Evolutionary conservation across 768 basidiomycete genomes (phyloP).

Genomic region (Lactifluus volemus): DNA sequence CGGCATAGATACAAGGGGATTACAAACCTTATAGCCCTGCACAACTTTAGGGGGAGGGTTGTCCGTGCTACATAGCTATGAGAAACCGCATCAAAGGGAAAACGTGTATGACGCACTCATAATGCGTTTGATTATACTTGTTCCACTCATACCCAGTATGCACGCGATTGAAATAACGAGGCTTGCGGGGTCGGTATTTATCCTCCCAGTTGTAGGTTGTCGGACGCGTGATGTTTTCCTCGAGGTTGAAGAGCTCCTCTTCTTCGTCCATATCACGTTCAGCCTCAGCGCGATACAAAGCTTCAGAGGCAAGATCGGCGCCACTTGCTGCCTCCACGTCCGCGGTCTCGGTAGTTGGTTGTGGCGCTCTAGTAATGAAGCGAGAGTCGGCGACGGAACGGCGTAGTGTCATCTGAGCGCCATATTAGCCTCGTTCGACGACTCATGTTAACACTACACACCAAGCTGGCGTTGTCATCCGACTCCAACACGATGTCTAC

Average conservation of each 20-base stretch:
- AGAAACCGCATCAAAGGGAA: conserved; percentile 7
- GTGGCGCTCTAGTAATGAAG: conserved; percentile 73
- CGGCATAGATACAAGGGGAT: not conserved
- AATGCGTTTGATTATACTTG: conserved; percentile 99
- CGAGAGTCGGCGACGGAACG: conserved; percentile 75
- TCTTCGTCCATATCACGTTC: conserved; percentile 93
- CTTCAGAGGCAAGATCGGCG: conserved; percentile 80
- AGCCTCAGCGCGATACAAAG: conserved; percentile 83
- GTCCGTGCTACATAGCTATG: conserved; percentile 58
- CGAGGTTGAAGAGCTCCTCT: conserved; percentile 90
- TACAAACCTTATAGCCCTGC: conserved; percentile 85
- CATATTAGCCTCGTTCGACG: not conserved
- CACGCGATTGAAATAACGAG: conserved; percentile 96
- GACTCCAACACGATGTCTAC: conserved; percentile 65
- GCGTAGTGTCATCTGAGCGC: conserved; percentile 67
- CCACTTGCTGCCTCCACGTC: conserved; percentile 50
- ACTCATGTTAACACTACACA: conserved; percentile 7
- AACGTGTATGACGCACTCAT: conserved; percentile 60
- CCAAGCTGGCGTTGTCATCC: conserved; percentile 58
- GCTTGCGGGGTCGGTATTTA: conserved; percentile 95
- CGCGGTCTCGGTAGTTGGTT: conserved; percentile 48
- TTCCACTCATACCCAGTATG: conserved; percentile 99
- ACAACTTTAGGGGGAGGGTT: conserved; percentile 99
- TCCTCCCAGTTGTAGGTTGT: conserved; percentile 97
- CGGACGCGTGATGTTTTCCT: conserved; percentile 77